Conservation (phyloP, 1,139 yeast genomes). For the Saccharomyces hybrid region DNA sequence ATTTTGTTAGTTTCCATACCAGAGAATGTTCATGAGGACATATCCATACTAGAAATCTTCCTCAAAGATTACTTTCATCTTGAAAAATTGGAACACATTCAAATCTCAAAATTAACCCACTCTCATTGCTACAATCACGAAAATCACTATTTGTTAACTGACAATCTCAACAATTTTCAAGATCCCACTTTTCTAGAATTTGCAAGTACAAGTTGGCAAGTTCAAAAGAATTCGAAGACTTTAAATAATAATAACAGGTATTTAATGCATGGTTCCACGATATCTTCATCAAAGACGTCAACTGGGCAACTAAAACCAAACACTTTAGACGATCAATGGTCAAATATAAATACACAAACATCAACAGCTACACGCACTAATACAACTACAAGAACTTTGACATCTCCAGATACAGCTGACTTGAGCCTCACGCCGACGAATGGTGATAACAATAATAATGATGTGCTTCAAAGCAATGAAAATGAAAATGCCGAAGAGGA, state of each 20-base stretch:
- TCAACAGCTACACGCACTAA: neutral
- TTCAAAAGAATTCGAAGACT: neutral
- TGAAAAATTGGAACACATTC: conserved; percentile 23
- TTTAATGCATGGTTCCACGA: neutral
- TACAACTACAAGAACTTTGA: neutral
- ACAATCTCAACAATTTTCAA: conserved; percentile 25
- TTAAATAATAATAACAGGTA: neutral
- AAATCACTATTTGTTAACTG: conserved; percentile 28
- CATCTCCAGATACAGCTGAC: neutral
- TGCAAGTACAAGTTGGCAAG: conserved; percentile 5
- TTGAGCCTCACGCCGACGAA: conserved; percentile 1
- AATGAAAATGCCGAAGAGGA: conserved; percentile 4
- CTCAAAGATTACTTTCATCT: conserved; percentile 28
- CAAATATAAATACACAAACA: neutral
- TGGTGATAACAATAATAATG: conserved; percentile 4
- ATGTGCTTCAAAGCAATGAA: neutral
- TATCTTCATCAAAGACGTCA: neutral
- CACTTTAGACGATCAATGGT: neutral
- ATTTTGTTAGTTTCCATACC: conserved; percentile 30
- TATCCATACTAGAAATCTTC: conserved; percentile 26
- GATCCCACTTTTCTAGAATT: conserved; percentile 23
- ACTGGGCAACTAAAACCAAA: neutral
- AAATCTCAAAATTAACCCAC: conserved; percentile 25
- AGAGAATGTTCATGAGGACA: conserved; percentile 27
- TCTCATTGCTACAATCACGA: conserved; percentile 26